Conservation (phyloP, 148 eudicot species). For the Persicaria tinctoria region DNA sequence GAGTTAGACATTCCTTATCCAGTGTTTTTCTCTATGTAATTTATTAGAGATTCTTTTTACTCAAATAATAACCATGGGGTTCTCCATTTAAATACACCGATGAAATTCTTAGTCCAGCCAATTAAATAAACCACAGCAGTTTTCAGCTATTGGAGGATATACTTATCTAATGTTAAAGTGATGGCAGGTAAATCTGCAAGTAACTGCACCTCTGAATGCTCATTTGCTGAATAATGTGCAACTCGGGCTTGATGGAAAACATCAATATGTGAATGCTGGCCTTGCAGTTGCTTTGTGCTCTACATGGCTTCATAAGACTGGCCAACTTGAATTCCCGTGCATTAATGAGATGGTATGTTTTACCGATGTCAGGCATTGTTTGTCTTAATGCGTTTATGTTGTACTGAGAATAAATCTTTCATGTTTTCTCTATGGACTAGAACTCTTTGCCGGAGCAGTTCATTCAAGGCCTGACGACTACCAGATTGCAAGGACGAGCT, state of each 20-base stretch:
- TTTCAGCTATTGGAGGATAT: not conserved
- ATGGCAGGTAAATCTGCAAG: conserved; percentile 71
- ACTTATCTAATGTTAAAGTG: conserved; percentile 8
- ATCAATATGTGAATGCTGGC: conserved; percentile 87
- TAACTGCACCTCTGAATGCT: conserved; percentile 53
- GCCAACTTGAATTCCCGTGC: conserved; percentile 47
- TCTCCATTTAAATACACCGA: not conserved
- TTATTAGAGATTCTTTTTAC: not conserved
- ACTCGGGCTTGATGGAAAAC: conserved; percentile 88
- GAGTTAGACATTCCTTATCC: not conserved
- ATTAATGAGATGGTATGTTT: conserved; percentile 44
- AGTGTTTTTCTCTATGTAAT: not conserved
- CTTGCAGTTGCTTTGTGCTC: conserved; percentile 87
- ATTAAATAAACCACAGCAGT: not conserved
- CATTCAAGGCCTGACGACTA: conserved; percentile 67
- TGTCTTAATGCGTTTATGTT: not conserved
- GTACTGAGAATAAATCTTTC: conserved; percentile 1
- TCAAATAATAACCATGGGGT: not conserved
- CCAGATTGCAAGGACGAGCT: conserved; percentile 80
- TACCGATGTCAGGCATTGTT: not conserved
- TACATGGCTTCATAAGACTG: conserved; percentile 81
- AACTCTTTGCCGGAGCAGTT: conserved; percentile 74
- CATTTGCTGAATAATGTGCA: conserved; percentile 45
- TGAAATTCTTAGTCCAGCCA: not conserved
- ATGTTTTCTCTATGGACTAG: conserved; percentile 30